Conservation (phyloP, 2,329 filamentous ascomycete species). For the Calonectria henricotiae region DNA sequence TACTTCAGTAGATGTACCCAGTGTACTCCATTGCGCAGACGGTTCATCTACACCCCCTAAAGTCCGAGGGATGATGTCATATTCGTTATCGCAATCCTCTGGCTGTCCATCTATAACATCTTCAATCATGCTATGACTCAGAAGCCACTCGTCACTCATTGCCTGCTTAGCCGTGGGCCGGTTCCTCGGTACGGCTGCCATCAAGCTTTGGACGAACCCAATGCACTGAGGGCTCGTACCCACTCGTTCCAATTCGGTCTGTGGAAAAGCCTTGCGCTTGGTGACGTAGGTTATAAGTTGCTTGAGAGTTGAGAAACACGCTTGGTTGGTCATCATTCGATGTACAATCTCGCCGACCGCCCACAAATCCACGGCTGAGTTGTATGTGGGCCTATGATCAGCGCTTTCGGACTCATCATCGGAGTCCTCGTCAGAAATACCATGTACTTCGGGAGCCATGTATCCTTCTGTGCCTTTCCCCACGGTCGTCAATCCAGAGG, state of each 20-base stretch:
- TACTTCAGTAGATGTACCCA: background rate
- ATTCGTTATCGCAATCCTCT: background rate
- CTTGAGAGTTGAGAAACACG: background rate
- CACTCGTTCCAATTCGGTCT: background rate
- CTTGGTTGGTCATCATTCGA: background rate
- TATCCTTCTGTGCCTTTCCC: background rate
- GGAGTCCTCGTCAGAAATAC: background rate
- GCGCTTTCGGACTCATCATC: background rate
- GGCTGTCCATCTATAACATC: background rate
- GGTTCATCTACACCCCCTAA: background rate
- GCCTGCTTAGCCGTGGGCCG: background rate
- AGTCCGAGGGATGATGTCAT: background rate
- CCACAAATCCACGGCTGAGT: constrained; percentile 43
- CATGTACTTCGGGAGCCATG: background rate
- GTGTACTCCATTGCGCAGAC: background rate
- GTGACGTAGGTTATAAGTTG: constrained; percentile 7
- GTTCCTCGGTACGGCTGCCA: background rate
- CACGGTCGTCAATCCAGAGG: background rate
- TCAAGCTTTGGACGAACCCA: background rate
- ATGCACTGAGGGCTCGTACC: background rate
- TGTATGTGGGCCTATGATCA: background rate
- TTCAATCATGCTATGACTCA: background rate
- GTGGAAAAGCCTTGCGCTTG: background rate
- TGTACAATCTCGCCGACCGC: constrained; percentile 58
- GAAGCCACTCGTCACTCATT: background rate